These are phyloP conservation scores for Leccinellum luteum DNA, from an alignment of 768 basidiomycete genomes.

Conservation along the genomic window DNA sequence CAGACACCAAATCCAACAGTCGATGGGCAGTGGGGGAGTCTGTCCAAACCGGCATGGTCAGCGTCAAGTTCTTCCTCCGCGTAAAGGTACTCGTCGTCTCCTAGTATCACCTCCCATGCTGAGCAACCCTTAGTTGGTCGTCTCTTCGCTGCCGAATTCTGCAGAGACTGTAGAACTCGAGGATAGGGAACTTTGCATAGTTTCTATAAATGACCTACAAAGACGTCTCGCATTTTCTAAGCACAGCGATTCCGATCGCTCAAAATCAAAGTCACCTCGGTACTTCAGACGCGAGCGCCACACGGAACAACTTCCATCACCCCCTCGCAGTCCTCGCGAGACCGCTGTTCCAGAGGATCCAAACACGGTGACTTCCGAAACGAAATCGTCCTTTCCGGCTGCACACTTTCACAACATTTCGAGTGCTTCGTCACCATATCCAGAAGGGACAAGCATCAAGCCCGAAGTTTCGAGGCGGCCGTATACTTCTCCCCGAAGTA, in stretches of 20 bases:
- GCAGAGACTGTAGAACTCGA: slow-evolving; percentile 67
- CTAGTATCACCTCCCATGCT: slow-evolving; percentile 10
- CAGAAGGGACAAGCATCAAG: slow-evolving; percentile 25
- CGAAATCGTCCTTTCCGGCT: slow-evolving; percentile 5
- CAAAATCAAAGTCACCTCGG: slow-evolving; percentile 59
- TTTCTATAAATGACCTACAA: slow-evolving; percentile 70
- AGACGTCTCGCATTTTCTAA: slow-evolving; percentile 61
- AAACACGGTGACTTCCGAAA: slow-evolving; percentile 2
- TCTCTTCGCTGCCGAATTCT: slow-evolving; percentile 43
- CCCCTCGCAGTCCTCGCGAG: slow-evolving; percentile 35
- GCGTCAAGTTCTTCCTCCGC: slow-evolving; percentile 67
- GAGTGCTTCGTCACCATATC: slow-evolving; percentile 31
- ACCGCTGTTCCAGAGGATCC: slow-evolving; percentile 9
- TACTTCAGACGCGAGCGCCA: slow-evolving; percentile 36
- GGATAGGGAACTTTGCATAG: slow-evolving; percentile 62
- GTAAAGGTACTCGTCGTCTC: slow-evolving; percentile 53
- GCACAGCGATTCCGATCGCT: slow-evolving; percentile 48
- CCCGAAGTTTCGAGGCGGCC: slow-evolving; percentile 48
- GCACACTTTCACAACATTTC: slow-evolving; percentile 29
- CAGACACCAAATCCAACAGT: slow-evolving; percentile 60
- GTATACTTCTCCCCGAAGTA: slow-evolving; percentile 68
- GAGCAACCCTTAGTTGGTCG: slow-evolving; percentile 39
- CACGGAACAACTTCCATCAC: slow-evolving; percentile 35
- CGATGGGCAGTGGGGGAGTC: slow-evolving; percentile 84
- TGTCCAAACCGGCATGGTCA: slow-evolving; percentile 59